Evolutionary conservation across 441 rosid species (phyloP), one percentile per base, ranked within the genome.

Genomic region (Aquilaria agallochum): DNA sequence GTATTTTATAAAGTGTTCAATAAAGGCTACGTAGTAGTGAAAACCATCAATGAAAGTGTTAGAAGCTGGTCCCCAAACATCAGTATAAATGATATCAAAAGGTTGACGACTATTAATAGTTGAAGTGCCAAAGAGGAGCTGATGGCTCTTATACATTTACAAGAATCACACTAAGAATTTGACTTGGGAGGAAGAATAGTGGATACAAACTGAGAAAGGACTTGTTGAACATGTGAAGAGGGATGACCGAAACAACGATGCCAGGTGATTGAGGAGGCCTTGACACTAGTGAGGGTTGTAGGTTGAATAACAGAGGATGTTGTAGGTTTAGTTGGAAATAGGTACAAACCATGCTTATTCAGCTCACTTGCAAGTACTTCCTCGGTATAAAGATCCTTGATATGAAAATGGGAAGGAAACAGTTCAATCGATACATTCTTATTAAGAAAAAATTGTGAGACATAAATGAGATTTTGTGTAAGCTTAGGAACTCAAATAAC

Each of bases 1-100:
- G n/a, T 48, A 60, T 49, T 34, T 20, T 4, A 55, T 60, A 45
- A 31, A 60, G 20, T 60, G 64, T 31, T 60, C 55, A 47, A 49
- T 15, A 31, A 60, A 60, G 2, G 33, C n/a, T 0, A 60, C 20
- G 12, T 32, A 60, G 1, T 48, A 60, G 31, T 13, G 3, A 20
- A 15, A 59, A 45, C 51, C 31, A 27, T 59, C 5, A 44, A 15
- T 10, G 9, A 20, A 46, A 1, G 11, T 5, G 15, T 12, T 13
- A n/a, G 40, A 46, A 11, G 30, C 30, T 0, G 42, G 9, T 20
- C 53, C 50, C 55, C 34, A 45, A 1, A 60, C 55, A 48, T 50
- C 8, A 14, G 13, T 15, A 9, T 30, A 48, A 2, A 60, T 5
- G 4, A 60, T 1, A 10, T 60, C 9, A 11, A 60, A n/a, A n/a